These are phyloP conservation scores for Euphorbia celastroides DNA, from an alignment of 441 rosid genomes.

Conservation along the genomic window DNA sequence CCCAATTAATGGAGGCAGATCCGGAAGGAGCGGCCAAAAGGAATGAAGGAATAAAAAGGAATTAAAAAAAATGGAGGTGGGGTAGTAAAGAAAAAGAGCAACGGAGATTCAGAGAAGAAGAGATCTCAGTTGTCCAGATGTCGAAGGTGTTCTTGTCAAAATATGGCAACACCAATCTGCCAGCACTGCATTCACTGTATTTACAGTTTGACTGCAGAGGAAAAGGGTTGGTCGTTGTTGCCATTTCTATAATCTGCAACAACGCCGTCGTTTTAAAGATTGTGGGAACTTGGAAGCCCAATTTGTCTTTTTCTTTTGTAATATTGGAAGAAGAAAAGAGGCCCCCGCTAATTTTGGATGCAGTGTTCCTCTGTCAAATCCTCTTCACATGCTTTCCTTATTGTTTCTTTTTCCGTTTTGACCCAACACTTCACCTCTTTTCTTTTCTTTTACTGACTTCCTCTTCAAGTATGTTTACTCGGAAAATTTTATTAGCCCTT, in stretches of 20 bases:
- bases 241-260: background rate
- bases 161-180: conserved; percentile 8
- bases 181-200: background rate
- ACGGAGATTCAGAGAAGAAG: background rate
- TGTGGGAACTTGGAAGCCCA: too few relatives aligned
- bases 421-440: too few relatives aligned
- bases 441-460: too few relatives aligned
- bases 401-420: too few relatives aligned
- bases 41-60: background rate
- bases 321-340: too few relatives aligned
- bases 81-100: background rate
- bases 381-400: too few relatives aligned
- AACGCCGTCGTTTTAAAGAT: too few relatives aligned
- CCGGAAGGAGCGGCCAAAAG: background rate
- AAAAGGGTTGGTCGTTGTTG: conserved; percentile 3
- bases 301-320: too few relatives aligned
- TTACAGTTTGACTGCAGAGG: background rate
- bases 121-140: background rate
- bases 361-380: too few relatives aligned
- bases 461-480: too few relatives aligned
- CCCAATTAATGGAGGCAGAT: background rate
- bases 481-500: too few relatives aligned
- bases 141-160: background rate
- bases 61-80: background rate
- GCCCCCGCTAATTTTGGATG: too few relatives aligned